Evolutionary conservation across 2,329 filamentous ascomycete species (phyloP).

Genomic region (Apiospora aurea): DNA sequence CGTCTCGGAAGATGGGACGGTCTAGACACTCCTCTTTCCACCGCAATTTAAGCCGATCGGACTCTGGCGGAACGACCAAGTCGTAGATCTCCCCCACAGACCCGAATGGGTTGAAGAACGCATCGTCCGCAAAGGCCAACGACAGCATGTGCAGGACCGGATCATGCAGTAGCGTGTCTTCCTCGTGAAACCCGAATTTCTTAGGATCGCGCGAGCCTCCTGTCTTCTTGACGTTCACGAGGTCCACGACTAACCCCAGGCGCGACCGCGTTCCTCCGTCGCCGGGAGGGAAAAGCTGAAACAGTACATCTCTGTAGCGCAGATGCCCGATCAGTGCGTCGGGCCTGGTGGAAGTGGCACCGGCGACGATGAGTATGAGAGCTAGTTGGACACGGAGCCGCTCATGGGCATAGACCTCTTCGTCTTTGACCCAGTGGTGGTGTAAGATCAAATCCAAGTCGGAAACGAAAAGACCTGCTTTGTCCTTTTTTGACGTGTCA

Average conservation of each 20-base stretch:
- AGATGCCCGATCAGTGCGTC: conserved; percentile 35
- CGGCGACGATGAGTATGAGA: conserved; percentile 33
- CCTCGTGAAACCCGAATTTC: conserved; percentile 37
- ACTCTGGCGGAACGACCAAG: conserved; percentile 33
- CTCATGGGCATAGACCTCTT: conserved; percentile 36
- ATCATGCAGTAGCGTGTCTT: conserved; percentile 32
- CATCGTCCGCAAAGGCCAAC: conserved; percentile 36
- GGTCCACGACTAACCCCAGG: conserved; percentile 34
- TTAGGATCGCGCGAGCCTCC: conserved; percentile 34
- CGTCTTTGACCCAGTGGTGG: conserved; percentile 34
- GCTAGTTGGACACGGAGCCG: conserved; percentile 35
- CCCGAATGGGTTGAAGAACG: conserved; percentile 27
- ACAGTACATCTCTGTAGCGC: conserved; percentile 37
- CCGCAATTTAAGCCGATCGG: conserved; percentile 26
- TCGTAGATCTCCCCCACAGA: conserved; percentile 36
- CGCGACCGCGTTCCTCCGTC: conserved; percentile 30
- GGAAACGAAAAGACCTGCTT: conserved; percentile 34
- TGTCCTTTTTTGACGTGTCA: conserved; percentile 33
- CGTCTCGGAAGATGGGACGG: conserved; percentile 33
- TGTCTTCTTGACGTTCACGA: conserved; percentile 38
- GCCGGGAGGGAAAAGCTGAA: conserved; percentile 35
- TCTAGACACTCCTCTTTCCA: conserved; percentile 34
- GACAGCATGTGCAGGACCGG: conserved; percentile 34
- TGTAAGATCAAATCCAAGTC: conserved; percentile 36
- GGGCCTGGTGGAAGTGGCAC: conserved; percentile 35